Base-by-base conservation (phyloP, 2,329 filamentous ascomycete genomes). In the Gaeumannomyces tritici region DNA sequence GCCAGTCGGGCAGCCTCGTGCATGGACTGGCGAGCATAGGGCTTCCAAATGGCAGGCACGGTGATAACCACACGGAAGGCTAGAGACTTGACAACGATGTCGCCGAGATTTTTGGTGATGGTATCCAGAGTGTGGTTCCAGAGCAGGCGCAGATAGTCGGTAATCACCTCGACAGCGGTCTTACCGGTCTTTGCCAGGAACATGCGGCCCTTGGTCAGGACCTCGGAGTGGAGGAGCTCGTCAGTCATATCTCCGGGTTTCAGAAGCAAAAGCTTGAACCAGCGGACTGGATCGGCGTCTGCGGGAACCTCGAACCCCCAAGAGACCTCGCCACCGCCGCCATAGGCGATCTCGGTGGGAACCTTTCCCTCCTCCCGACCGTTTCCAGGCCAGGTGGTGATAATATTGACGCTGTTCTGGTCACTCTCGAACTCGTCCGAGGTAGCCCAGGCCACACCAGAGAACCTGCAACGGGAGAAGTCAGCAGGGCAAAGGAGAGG, bases 11-110 rank as follows among this genome's bases (percentile, higher is more conserved):
- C 69, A 0, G 76, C 77, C 0, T 71, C 57, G 0, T 66, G 63
- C 77, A 80, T 79, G 0, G 70, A 63, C 0, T 62, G 24, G 0
- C 72, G 70, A 0, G 73, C 73, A 63, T 76, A 76, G 0, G 70
- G 66, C 0, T 75, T 73, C 77, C 78, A 80, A 8, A 79, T 79
- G 0, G 77, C 77, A 0, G 78, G 77, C 0, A 80, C 31, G 0
- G 77, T 79, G 1, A 77, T 64, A 0, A 79, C 70, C 3, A 80
- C 64, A 6, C 74, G 69, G 5, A 79, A 70, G 0, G 28, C 65
- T 2, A 67, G 65, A 9, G 63, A 61, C 0, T 69, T 63, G 0
- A 74, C 29, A 0, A 73, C 64, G 0, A 64, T 58, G 0, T 63
- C n/a, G 0, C 73, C 72, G 5, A 68, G 59, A 0, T 67, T 65